Conservation (phyloP, 2,329 filamentous ascomycete species). For the Balansia obtecta region DNA sequence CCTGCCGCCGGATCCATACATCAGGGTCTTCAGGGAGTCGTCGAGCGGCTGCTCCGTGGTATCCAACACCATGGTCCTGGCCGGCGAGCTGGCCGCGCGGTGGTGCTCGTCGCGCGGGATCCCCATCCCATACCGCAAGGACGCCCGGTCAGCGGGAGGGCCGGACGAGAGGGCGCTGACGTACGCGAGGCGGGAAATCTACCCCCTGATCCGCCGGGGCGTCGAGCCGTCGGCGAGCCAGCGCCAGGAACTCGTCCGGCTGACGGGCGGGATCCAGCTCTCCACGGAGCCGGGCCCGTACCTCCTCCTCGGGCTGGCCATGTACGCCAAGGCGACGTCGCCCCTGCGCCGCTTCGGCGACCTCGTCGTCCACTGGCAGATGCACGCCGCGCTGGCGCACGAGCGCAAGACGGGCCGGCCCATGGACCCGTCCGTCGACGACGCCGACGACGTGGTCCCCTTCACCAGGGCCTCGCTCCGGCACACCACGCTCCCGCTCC, state of each 20-base stretch:
- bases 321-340: constrained; percentile 52
- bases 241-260: constrained; percentile 15
- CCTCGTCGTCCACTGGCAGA: constrained; percentile 54
- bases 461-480: constrained; percentile 30
- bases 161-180: constrained; percentile 23
- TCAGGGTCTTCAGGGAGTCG: constrained; percentile 23
- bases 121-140: constrained; percentile 45
- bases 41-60: constrained; percentile 23
- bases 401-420: constrained; percentile 23
- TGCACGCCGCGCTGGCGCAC: constrained; percentile 42
- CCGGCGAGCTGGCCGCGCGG: constrained; percentile 46
- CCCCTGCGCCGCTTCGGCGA: constrained; percentile 54
- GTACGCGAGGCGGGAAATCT: constrained; percentile 22
- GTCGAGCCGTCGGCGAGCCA: constrained; percentile 21
- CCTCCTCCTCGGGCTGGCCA: constrained; percentile 43
- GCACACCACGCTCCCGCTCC: constrained; percentile 33
- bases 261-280: constrained; percentile 38
- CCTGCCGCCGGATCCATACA: constrained; percentile 37
- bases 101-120: constrained; percentile 48
- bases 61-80: constrained; percentile 42
- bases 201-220: constrained; percentile 19
- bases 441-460: constrained; percentile 28
- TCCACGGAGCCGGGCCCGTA: constrained; percentile 41
- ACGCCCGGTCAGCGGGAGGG: constrained; percentile 27
- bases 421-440: constrained; percentile 15